These are phyloP conservation scores for Teratosphaeriaceae sp. DNA, from an alignment of 2,329 filamentous ascomycete species.

Conservation along the genomic window DNA sequence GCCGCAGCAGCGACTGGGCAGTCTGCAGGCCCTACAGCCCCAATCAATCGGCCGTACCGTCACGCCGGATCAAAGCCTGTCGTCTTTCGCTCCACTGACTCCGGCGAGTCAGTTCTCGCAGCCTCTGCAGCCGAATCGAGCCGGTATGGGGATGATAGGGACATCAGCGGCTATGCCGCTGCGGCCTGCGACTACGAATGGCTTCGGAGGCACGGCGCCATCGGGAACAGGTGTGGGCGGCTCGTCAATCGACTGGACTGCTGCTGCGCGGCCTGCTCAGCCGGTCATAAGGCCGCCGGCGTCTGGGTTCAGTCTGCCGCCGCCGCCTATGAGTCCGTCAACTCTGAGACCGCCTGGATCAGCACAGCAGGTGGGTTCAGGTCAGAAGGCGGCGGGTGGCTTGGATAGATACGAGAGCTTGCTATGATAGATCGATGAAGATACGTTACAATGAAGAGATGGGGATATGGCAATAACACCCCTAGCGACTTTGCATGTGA, in stretches of 20 bases:
- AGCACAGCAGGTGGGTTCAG: neutral
- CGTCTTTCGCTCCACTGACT: constrained; percentile 28
- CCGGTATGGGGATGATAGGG: neutral
- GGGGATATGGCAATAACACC: too few species aligned
- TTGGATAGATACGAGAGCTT: constrained; percentile 64
- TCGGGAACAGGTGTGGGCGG: constrained; percentile 19
- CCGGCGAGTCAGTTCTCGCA: constrained; percentile 34
- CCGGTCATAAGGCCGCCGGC: constrained; percentile 2
- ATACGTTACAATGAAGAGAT: too few species aligned
- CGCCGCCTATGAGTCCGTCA: constrained; percentile 29
- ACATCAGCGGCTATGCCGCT: constrained; percentile 16
- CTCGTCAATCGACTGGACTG: constrained; percentile 44
- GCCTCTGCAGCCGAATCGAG: constrained; percentile 30
- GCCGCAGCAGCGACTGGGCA: neutral
- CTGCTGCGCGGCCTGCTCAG: constrained; percentile 22
- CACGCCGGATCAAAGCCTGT: constrained; percentile 30
- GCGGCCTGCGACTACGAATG: constrained; percentile 19
- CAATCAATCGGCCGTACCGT: constrained; percentile 21
- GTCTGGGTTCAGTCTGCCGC: constrained; percentile 18
- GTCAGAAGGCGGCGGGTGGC: constrained; percentile 35
- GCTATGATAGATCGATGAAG: constrained; percentile 45
- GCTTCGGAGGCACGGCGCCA: constrained; percentile 21
- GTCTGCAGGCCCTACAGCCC: constrained; percentile 9
- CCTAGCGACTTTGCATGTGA: too few species aligned
- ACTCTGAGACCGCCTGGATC: constrained; percentile 25